Evolutionary conservation across 441 rosid genomes (phyloP), one percentile per base, ranked within the genome.

Genomic region (Mallotus repandus): DNA sequence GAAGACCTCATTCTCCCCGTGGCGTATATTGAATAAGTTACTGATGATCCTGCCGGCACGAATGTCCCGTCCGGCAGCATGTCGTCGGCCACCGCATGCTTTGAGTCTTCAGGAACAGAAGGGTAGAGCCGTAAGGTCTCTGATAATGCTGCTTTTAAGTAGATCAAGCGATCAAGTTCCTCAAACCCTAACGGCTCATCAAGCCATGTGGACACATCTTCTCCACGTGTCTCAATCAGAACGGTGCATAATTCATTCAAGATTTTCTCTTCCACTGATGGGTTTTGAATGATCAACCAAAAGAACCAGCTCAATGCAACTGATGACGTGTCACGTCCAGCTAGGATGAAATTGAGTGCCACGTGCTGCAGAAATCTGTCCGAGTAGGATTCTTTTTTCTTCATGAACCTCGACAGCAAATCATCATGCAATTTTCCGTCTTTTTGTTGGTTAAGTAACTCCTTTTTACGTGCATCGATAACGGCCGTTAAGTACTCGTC

Each of bases 301-400:
- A 96, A 96, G 81, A 96, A 96, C 99, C 98, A 93, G 87, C 92
- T 72, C 29, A 96, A 69, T 16, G 99, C 97, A 4, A 91, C 99
- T 0, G 98, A 88, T 72, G 97, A 91, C 79, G 98, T 96, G 90
- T 96, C 98, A 21, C 99, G 94, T 38, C 99, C 99, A 54, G 99
- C 99, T 55, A 93, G 86, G 86, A 96, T 90, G 88, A 96, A 96
- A 66, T 90, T 96, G 62, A 90, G 93, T 13, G 98, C 99, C 77
- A 96, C 96, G 78, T 91, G 97, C 77, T 89, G 91, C 68, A 96
- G 96, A 69, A 86, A 84, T 4, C 81, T 73, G 79, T 91, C 97
- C 1, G 98, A 80, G 86, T 90, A 91, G 70, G 89, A 76, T 61
- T 93, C 97, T 49, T 93, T 96, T 73, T 91, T 93, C 82, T 87